Evolutionary conservation across 352 stramenopile genomes (phyloP).

Genomic region (Globisporangium canariense): DNA sequence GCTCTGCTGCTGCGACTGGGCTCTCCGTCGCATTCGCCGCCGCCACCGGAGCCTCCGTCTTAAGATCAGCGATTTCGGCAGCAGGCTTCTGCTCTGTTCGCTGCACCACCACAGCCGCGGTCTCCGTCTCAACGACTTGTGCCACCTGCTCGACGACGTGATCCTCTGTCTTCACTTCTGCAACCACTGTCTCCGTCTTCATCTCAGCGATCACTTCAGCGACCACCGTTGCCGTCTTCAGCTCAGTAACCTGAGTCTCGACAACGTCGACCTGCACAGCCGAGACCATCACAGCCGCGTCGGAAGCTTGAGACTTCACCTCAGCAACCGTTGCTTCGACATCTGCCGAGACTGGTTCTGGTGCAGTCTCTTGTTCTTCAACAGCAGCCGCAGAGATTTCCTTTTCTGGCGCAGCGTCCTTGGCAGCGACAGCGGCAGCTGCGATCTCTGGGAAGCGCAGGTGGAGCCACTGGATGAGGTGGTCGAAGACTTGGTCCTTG

Average conservation of each 20-base stretch:
- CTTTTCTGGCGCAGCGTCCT: neutral
- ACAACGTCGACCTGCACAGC: neutral
- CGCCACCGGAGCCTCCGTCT: neutral
- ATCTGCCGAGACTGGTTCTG: neutral
- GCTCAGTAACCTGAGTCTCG: neutral
- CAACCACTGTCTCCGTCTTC: neutral
- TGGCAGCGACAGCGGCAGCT: neutral
- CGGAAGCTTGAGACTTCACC: neutral
- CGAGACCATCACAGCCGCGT: neutral
- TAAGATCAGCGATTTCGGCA: neutral
- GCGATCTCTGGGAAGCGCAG: conserved; percentile 26
- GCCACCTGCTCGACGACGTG: neutral
- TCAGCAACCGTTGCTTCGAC: neutral
- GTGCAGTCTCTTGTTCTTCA: neutral
- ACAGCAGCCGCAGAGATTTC: conserved; percentile 10
- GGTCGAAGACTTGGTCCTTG: conserved; percentile 41
- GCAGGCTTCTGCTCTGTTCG: neutral
- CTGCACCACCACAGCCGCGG: neutral
- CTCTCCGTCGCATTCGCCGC: neutral
- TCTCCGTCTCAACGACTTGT: neutral
- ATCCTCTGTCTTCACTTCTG: neutral
- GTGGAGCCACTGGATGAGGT: conserved; percentile 44
- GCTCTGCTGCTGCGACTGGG: neutral
- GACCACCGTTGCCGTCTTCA: neutral
- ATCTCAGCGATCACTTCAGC: neutral